These are phyloP conservation scores for Collybia nuda DNA, from an alignment of 768 basidiomycete genomes.

Conservation along the genomic window DNA sequence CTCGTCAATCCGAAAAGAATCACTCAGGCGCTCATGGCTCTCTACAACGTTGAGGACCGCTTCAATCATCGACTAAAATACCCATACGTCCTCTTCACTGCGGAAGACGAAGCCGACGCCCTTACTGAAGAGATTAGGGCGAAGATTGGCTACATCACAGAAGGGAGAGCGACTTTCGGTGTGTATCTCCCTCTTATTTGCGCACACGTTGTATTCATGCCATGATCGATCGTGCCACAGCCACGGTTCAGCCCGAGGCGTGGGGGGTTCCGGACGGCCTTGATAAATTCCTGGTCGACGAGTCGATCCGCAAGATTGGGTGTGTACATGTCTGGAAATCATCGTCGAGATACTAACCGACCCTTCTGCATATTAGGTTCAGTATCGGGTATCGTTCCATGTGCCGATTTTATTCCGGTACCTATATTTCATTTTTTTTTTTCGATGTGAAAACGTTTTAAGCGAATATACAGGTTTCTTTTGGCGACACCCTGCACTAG, in stretches of 20 bases:
- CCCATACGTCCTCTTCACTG: conserved; percentile 26
- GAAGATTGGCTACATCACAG: conserved; percentile 23
- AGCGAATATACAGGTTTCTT: conserved; percentile 21
- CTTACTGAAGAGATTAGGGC: conserved; percentile 21
- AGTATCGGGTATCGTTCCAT: conserved; percentile 26
- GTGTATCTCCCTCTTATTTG: not conserved
- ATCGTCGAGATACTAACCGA: not conserved
- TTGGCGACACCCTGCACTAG: conserved; percentile 25
- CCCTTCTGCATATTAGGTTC: conserved; percentile 13
- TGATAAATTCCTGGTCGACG: conserved; percentile 18
- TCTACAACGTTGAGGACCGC: conserved; percentile 26
- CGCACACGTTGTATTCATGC: not conserved
- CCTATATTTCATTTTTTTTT: not conserved
- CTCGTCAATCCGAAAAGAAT: conserved; percentile 23
- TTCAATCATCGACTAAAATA: conserved; percentile 29
- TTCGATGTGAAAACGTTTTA: not conserved
- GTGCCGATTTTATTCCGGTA: conserved; percentile 30
- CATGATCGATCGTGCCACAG: conserved; percentile 6
- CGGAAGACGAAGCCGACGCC: conserved; percentile 18
- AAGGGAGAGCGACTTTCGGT: conserved; percentile 27
- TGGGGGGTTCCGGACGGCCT: conserved; percentile 24
- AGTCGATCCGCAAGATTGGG: conserved; percentile 23
- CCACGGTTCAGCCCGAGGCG: conserved; percentile 18
- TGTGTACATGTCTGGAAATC: not conserved
- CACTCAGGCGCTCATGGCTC: conserved; percentile 23